Conservation (phyloP, 1,284 basidiomycete genomes). For the Ustilago vetiveriae region DNA sequence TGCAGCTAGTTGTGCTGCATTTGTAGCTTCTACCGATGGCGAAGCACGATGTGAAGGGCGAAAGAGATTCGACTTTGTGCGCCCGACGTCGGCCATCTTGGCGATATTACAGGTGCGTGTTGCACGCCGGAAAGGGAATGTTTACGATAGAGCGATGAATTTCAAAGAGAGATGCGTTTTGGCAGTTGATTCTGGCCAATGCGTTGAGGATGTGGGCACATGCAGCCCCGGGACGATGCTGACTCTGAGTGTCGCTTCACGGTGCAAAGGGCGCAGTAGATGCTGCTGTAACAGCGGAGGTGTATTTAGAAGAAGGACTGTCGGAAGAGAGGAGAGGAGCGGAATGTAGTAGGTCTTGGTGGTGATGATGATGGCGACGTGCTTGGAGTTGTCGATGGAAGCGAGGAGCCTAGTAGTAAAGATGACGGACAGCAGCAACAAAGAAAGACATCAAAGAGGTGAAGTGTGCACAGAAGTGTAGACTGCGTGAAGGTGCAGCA, state of each 20-base stretch:
- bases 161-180: too few relatives aligned
- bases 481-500: slow-evolving; percentile 14
- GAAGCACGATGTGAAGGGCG: slow-evolving; percentile 42
- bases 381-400: neutral
- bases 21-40: slow-evolving; percentile 35
- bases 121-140: too few relatives aligned
- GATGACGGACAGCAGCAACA: slow-evolving; percentile 3
- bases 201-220: too few relatives aligned
- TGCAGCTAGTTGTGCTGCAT: slow-evolving; percentile 45
- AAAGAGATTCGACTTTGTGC: slow-evolving; percentile 50
- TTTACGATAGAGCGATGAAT: neutral
- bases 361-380: neutral
- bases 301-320: too few relatives aligned
- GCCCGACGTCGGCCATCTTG: slow-evolving; percentile 49
- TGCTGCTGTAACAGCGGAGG: too few relatives aligned
- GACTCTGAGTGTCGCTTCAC: too few relatives aligned
- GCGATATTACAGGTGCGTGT: neutral
- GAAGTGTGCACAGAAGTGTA: too few relatives aligned
- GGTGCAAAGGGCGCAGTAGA: too few relatives aligned
- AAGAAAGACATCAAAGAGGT: neutral
- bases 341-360: neutral
- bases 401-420: neutral
- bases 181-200: too few relatives aligned
- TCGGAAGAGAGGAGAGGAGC: neutral
- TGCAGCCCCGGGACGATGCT: too few relatives aligned